These are phyloP conservation scores for Tylopilus cervinicoccineus DNA, from an alignment of 768 basidiomycete genomes.

Conservation along the genomic window DNA sequence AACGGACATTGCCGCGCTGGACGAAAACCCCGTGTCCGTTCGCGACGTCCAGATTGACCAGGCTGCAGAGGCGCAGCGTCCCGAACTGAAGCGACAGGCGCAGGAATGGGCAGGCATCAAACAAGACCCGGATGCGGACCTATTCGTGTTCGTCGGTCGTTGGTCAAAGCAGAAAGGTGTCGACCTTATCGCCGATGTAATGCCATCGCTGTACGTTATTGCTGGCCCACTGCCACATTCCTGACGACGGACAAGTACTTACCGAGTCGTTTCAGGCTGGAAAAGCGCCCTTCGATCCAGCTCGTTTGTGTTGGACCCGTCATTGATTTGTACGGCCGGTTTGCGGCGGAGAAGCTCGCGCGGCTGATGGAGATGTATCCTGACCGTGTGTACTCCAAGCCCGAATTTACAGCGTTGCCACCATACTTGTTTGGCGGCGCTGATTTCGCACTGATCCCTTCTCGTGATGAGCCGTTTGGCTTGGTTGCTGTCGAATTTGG, in stretches of 20 bases:
- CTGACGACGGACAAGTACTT: not conserved
- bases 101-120: slow-evolving; percentile 95
- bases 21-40: slow-evolving; percentile 68
- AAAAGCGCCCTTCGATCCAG: slow-evolving; percentile 83
- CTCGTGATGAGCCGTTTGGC: slow-evolving; percentile 95
- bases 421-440: slow-evolving; percentile 93
- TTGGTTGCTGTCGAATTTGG: slow-evolving; percentile 96
- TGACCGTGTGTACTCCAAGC: slow-evolving; percentile 92
- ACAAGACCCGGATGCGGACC: slow-evolving; percentile 83
- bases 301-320: slow-evolving; percentile 89
- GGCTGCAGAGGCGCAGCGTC: slow-evolving; percentile 83
- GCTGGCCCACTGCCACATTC: no score
- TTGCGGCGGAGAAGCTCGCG: slow-evolving; percentile 90
- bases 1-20: slow-evolving; percentile 89
- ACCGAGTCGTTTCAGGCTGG: slow-evolving; percentile 47
- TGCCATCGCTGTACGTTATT: slow-evolving; percentile 73
- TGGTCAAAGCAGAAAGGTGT: slow-evolving; percentile 99
- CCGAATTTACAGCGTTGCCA: slow-evolving; percentile 91
- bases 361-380: slow-evolving; percentile 95
- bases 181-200: slow-evolving; percentile 94
- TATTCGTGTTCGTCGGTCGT: slow-evolving; percentile 95
- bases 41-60: slow-evolving; percentile 75
- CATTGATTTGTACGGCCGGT: slow-evolving; percentile 92
- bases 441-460: slow-evolving; percentile 93
- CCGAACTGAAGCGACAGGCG: slow-evolving; percentile 86